Percentiles rank a stretch among this genome's conserved stretches.
Conservation (phyloP, 2,329 filamentous ascomycete genomes). For the Chrysoporthe puriensis region DNA sequence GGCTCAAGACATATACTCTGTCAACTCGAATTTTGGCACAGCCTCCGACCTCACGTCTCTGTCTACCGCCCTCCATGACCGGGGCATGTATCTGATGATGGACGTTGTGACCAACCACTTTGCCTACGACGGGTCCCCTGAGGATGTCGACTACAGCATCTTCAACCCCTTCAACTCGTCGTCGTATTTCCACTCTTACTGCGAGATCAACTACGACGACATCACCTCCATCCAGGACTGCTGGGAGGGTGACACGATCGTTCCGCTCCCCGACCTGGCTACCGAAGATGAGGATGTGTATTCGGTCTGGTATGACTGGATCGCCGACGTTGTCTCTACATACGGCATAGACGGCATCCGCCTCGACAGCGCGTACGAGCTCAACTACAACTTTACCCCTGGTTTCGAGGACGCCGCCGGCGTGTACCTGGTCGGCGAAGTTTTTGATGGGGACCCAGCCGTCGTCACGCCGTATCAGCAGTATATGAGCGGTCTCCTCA, state of each 20-base stretch:
- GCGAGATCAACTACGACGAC: conserved; percentile 54
- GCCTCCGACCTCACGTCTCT: conserved; percentile 53
- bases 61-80: conserved; percentile 52
- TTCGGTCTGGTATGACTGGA: conserved; percentile 51
- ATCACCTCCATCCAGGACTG: conserved; percentile 46
- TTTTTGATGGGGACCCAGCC: conserved; percentile 49
- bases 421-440: conserved; percentile 55
- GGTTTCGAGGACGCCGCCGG: conserved; percentile 49
- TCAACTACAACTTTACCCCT: conserved; percentile 53
- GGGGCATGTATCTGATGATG: conserved; percentile 59
- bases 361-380: conserved; percentile 53
- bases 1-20: conserved; percentile 53
- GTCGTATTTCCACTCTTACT: conserved; percentile 60
- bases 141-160: conserved; percentile 55
- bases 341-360: conserved; percentile 58
- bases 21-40: conserved; percentile 56
- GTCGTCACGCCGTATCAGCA: conserved; percentile 51
- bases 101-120: conserved; percentile 63
- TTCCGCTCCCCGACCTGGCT: conserved; percentile 56
- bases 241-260: conserved; percentile 52
- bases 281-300: conserved; percentile 50
- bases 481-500: conserved; percentile 52
- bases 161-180: conserved; percentile 59
- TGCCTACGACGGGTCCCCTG: conserved; percentile 52
- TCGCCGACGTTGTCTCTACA: conserved; percentile 49